phyloP scores from a whole-genome alignment of 208 protist species.

The Crithidia expoeki region DNA sequence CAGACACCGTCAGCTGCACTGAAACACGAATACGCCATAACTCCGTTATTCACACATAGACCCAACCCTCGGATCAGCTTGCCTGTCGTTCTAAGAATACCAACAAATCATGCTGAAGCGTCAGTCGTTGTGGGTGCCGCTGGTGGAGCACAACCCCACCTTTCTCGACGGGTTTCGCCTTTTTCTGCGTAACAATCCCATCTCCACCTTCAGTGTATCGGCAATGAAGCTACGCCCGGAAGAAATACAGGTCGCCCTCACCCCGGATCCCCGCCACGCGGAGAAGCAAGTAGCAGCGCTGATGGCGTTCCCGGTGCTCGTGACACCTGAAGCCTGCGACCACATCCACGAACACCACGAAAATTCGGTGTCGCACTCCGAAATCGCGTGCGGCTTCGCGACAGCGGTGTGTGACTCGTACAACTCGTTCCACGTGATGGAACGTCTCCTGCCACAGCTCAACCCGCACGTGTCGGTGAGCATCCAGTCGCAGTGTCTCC shows the following conservation, averaged over 20 bases:
- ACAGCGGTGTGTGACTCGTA: conserved; percentile 57
- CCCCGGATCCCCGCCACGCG: conserved; percentile 27
- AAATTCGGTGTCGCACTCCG: background rate
- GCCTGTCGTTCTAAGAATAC: too few species aligned
- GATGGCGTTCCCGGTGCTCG: conserved; percentile 64
- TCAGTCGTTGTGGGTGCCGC: conserved; percentile 66
- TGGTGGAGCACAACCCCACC: conserved; percentile 47
- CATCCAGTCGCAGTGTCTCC: conserved; percentile 48
- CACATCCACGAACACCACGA: background rate
- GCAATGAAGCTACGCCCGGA: conserved; percentile 42
- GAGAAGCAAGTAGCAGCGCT: conserved; percentile 24
- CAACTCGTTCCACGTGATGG: conserved; percentile 77
- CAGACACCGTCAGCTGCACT: too few species aligned
- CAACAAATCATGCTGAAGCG: conserved; percentile 47
- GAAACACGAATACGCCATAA: too few species aligned
- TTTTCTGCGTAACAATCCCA: conserved; percentile 50
- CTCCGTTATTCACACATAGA: background rate
- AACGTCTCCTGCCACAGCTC: conserved; percentile 51
- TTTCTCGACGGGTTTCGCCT: conserved; percentile 36
- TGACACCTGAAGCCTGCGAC: conserved; percentile 53
- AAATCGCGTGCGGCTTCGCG: conserved; percentile 50
- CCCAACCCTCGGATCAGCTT: too few species aligned
- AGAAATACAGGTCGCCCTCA: conserved; percentile 45
- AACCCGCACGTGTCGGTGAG: conserved; percentile 72
- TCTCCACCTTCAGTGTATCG: conserved; percentile 30